Base-by-base conservation (phyloP, 306 rosid genomes). In the peach (Prunus persica) region DNA sequence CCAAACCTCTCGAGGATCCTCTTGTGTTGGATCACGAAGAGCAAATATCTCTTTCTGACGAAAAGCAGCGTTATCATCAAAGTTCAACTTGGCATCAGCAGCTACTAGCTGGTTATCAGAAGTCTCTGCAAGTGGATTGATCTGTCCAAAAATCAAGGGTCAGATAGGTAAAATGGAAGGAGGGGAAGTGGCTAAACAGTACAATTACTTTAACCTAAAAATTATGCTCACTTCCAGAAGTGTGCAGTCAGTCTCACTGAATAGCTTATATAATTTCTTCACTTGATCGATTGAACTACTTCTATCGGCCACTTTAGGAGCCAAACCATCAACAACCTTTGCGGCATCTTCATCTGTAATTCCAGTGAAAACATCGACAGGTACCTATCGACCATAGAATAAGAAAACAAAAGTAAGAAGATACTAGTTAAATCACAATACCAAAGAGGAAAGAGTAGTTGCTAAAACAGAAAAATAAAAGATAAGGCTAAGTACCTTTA, bases 61-160 rank as follows among this genome's bases (percentile, higher is more conserved):
- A 79, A 77, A 95, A 22, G 96, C 97, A 46, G 99, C 99, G 87
- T 92, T 96, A 72, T 96, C 98, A 68, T 96, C 99, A 83, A 96
- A 96, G 86, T 96, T 96, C 81, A 96, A 79, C 90, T 96, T 92
- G 54, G 99, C 99, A 89, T 96, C 99, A 81, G 99, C 99, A 80
- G 99, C 99, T 78, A 96, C 99, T 79, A 96, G 78, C 81, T 89
- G 93, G 34, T 92, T 92, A 73, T 96, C 97, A 76, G 99, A 82
- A 82, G 99, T 92, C 88, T 95, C 99, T 0, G 97, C 99, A 10
- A 95, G 70, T 79, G 99, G 99, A 81, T 92, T 95, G 86, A 95
- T 91, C 99, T 95, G 90, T 76, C 49, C 82, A 75, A 57, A 74
- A 71, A 68, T 70, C 58, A 76, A 67, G 19, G 24, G 64, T 76